Evolutionary conservation across 805 yeast genomes (phyloP).

Genomic region (Saturnispora ahearnii): DNA sequence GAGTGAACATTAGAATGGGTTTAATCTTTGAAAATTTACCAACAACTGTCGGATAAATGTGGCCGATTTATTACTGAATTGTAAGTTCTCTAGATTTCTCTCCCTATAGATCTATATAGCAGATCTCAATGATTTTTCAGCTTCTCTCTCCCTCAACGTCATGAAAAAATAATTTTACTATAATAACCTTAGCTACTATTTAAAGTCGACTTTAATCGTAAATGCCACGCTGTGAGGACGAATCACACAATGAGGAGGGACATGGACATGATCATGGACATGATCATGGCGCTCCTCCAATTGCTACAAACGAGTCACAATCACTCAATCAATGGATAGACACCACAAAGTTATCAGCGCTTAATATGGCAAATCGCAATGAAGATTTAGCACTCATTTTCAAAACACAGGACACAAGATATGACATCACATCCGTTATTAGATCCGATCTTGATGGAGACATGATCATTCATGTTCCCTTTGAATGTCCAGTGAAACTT

Average conservation of each 20-base stretch:
- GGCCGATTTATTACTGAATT: too few species aligned
- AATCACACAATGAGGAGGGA: slow-evolving; percentile 10
- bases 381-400: slow-evolving; percentile 45
- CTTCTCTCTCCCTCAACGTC: background rate
- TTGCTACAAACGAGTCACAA: slow-evolving; percentile 62
- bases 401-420: slow-evolving; percentile 41
- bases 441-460: slow-evolving; percentile 75
- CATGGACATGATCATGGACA: slow-evolving; percentile 18
- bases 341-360: slow-evolving; percentile 47
- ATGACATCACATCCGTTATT: slow-evolving; percentile 35
- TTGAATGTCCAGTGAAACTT: slow-evolving; percentile 64
- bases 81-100: too few species aligned
- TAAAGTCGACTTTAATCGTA: background rate
- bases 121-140: too few species aligned
- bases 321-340: slow-evolving; percentile 58
- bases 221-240: slow-evolving; percentile 1
- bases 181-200: background rate
- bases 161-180: too few species aligned
- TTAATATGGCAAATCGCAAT: slow-evolving; percentile 51
- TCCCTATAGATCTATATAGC: too few species aligned
- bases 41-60: too few species aligned
- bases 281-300: slow-evolving; percentile 39
- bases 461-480: slow-evolving; percentile 68
- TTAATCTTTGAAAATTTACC: too few species aligned
- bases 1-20: too few species aligned